phyloP scores from a whole-genome alignment of 768 basidiomycete genomes.

The Ramaria sp. region DNA sequence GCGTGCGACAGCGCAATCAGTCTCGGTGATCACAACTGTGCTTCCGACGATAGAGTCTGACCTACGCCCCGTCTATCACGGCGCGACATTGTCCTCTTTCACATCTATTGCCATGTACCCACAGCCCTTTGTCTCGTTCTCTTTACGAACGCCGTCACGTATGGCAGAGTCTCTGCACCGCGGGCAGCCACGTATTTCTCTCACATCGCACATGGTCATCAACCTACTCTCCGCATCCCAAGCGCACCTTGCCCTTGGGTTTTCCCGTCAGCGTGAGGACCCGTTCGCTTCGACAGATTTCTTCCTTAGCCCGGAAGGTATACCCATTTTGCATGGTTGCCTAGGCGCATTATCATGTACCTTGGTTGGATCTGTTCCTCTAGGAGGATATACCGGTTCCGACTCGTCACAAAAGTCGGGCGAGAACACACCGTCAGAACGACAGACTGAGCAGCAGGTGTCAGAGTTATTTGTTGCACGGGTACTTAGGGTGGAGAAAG shows the following conservation, averaged over 20 bases:
- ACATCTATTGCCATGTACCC: conserved; percentile 88
- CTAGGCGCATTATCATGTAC: conserved; percentile 68
- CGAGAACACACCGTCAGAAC: not conserved
- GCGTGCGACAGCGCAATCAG: conserved; percentile 74
- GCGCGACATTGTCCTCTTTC: conserved; percentile 90
- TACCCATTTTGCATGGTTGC: conserved; percentile 47
- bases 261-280: conserved; percentile 45
- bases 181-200: conserved; percentile 12
- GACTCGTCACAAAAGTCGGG: conserved; percentile 11
- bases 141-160: conserved; percentile 80
- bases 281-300: conserved; percentile 24
- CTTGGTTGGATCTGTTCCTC: conserved; percentile 52
- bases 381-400: conserved; percentile 36
- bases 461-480: conserved; percentile 76
- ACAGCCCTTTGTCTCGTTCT: conserved; percentile 78
- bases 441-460: conserved; percentile 11
- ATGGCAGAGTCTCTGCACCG: conserved; percentile 53
- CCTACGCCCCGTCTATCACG: conserved; percentile 43
- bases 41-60: conserved; percentile 24
- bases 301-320: conserved; percentile 36
- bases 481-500: conserved; percentile 54
- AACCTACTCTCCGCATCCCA: conserved; percentile 72
- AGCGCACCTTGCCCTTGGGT: conserved; percentile 47
- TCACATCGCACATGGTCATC: conserved; percentile 49
- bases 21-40: conserved; percentile 72